A percentile compares a stretch with the other conserved stretches of the same genome.
These are phyloP conservation scores for Marchantia polymorpha DNA, from an alignment of 225 moss, liverwort and hornwort genomes.

Conservation along the genomic window DNA sequence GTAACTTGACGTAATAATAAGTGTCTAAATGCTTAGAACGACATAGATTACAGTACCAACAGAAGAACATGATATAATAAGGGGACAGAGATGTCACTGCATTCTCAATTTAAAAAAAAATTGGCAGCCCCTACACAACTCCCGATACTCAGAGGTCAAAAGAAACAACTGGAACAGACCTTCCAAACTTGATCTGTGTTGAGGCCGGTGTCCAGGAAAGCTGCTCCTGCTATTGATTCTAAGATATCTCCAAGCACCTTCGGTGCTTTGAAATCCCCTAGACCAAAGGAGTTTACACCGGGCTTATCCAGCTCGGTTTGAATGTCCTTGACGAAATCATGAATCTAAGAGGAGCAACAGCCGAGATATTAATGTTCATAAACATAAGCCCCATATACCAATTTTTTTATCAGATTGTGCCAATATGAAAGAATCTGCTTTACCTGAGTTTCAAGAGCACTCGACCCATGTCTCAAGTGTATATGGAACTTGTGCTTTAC, in stretches of 20 bases:
- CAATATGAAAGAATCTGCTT: background rate
- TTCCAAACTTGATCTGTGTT: conserved; percentile 88
- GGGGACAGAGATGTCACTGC: too few relatives aligned
- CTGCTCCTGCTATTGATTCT: conserved; percentile 92
- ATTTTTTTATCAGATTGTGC: background rate
- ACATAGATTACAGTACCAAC: too few relatives aligned
- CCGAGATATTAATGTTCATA: background rate
- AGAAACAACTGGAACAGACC: conserved; percentile 37
- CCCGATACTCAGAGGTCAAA: background rate
- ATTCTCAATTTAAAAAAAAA: background rate
- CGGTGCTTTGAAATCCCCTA: conserved; percentile 99
- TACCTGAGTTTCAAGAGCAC: conserved; percentile 98
- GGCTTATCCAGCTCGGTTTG: conserved; percentile 96
- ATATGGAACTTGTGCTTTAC: conserved; percentile 95
- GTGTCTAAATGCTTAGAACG: too few relatives aligned
- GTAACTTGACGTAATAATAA: too few relatives aligned
- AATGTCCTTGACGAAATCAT: conserved; percentile 98
- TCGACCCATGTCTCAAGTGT: conserved; percentile 97
- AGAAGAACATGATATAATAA: too few relatives aligned
- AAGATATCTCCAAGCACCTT: conserved; percentile 97
- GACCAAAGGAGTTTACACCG: conserved; percentile 95
- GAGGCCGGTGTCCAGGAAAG: conserved; percentile 81
- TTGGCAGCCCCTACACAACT: too few relatives aligned
- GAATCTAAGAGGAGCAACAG: conserved; percentile 54
- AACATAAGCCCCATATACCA: background rate